Evolutionary conservation across 306 rosid genomes (phyloP).

Genomic region (Luffa aegyptiaca): DNA sequence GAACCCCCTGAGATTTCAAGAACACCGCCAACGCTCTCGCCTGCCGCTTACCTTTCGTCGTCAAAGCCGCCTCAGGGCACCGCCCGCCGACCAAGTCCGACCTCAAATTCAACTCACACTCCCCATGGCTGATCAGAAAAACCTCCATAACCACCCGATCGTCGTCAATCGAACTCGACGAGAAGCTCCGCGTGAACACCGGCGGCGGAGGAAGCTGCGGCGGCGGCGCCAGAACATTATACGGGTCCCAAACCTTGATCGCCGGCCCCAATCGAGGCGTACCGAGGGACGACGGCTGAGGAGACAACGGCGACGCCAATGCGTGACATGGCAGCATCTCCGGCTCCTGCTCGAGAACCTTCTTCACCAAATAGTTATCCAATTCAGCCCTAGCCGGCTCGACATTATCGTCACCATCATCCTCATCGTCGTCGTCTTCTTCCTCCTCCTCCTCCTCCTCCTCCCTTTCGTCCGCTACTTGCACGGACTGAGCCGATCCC

Average conservation of each 20-base stretch:
- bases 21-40: constrained; percentile 94
- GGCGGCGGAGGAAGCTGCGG: constrained; percentile 45
- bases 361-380: constrained; percentile 47
- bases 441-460: constrained; percentile 43
- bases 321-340: constrained; percentile 91
- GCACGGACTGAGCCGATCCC: constrained; percentile 64
- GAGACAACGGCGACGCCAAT: constrained; percentile 91
- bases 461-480: constrained; percentile 33
- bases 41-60: constrained; percentile 67
- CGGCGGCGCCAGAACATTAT: constrained; percentile 72
- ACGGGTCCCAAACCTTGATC: constrained; percentile 97
- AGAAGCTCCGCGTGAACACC: constrained; percentile 46
- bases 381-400: constrained; percentile 22
- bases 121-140: constrained; percentile 77
- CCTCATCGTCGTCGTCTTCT: constrained; percentile 30
- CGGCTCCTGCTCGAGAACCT: constrained; percentile 87
- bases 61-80: constrained; percentile 53
- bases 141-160: constrained; percentile 66
- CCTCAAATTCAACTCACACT: constrained; percentile 63
- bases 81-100: constrained; percentile 75
- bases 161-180: constrained; percentile 30
- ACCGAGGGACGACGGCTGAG: constrained; percentile 82
- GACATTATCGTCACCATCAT: constrained; percentile 24
- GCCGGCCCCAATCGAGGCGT: constrained; percentile 89
- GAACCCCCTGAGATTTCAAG: constrained; percentile 71